Evolutionary conservation across 352 stramenopile genomes (phyloP).

Genomic region (Sclerospora graminicola): DNA sequence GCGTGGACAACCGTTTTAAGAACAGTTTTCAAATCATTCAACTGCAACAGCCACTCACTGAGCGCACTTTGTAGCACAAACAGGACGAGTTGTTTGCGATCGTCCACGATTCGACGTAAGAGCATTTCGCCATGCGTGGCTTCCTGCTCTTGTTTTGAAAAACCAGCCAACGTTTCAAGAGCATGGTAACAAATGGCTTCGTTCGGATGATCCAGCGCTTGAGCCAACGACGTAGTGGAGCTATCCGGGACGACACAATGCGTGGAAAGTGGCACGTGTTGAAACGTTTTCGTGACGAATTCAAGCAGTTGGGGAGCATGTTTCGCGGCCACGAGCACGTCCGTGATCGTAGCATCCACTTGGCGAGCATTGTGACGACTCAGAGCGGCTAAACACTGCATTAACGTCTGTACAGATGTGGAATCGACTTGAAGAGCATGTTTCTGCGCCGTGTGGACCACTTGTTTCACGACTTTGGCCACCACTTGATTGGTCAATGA

Average conservation of each 20-base stretch:
- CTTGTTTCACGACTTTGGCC: constrained; percentile 32
- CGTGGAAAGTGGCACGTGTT: constrained; percentile 60
- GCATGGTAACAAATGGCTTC: constrained; percentile 69
- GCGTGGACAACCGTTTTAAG: constrained; percentile 41
- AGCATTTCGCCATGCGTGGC: constrained; percentile 46
- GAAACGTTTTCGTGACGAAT: constrained; percentile 61
- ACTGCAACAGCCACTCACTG: constrained; percentile 40
- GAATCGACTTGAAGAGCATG: too few relatives aligned
- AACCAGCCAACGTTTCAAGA: constrained; percentile 46
- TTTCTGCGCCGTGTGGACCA: too few relatives aligned
- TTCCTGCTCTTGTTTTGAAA: constrained; percentile 26
- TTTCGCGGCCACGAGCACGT: too few relatives aligned
- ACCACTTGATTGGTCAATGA: constrained; percentile 35
- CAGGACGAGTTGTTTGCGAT: constrained; percentile 58
- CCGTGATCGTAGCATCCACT: too few relatives aligned
- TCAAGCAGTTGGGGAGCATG: constrained; percentile 15
- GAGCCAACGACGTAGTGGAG: constrained; percentile 60
- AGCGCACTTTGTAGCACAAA: constrained; percentile 45
- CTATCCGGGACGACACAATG: constrained; percentile 67
- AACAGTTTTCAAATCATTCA: constrained; percentile 40
- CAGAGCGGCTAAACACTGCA: too few relatives aligned
- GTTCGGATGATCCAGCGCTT: constrained; percentile 70
- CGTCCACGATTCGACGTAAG: constrained; percentile 62
- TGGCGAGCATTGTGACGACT: too few relatives aligned
- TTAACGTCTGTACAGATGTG: too few relatives aligned